phyloP scores from a whole-genome alignment of 2,329 filamentous ascomycete genomes.

The Shiraia bambusicola region DNA sequence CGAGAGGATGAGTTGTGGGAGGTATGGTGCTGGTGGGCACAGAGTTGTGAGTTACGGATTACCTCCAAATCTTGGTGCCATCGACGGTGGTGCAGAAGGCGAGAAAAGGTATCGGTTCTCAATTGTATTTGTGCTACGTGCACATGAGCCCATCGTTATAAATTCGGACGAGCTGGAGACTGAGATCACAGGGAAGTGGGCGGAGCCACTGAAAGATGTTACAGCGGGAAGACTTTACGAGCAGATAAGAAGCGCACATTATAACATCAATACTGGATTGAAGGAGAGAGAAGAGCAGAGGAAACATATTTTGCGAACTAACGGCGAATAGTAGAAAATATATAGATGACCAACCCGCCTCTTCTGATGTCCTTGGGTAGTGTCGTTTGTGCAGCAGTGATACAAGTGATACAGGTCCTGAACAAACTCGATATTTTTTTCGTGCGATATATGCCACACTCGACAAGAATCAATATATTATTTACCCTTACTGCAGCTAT shows the following conservation, averaged over 20 bases:
- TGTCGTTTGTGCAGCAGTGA: too few relatives aligned
- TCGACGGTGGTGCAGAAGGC: background rate
- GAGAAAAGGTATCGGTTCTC: constrained; percentile 33
- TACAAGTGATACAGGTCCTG: too few relatives aligned
- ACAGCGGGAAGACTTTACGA: constrained; percentile 38
- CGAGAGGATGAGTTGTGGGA: constrained; percentile 28
- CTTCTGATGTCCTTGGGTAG: too few relatives aligned
- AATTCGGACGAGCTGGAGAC: constrained; percentile 32
- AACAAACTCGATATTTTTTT: too few relatives aligned
- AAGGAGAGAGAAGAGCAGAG: constrained; percentile 39
- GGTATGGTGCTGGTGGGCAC: constrained; percentile 38
- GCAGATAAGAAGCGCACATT: constrained; percentile 34
- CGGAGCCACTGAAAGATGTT: constrained; percentile 21
- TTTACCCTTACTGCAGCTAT: too few relatives aligned
- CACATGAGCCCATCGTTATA: constrained; percentile 31
- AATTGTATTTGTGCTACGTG: constrained; percentile 42
- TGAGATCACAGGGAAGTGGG: constrained; percentile 32
- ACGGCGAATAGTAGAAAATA: background rate
- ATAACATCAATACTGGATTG: constrained; percentile 41
- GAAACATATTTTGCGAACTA: constrained; percentile 9
- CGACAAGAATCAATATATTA: too few relatives aligned
- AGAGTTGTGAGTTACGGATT: constrained; percentile 38
- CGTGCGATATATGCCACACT: too few relatives aligned
- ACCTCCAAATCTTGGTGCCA: background rate
- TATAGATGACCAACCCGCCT: too few relatives aligned